These are phyloP conservation scores for Leucocoprinus sp. DNA, from an alignment of 768 basidiomycete genomes.

Conservation along the genomic window DNA sequence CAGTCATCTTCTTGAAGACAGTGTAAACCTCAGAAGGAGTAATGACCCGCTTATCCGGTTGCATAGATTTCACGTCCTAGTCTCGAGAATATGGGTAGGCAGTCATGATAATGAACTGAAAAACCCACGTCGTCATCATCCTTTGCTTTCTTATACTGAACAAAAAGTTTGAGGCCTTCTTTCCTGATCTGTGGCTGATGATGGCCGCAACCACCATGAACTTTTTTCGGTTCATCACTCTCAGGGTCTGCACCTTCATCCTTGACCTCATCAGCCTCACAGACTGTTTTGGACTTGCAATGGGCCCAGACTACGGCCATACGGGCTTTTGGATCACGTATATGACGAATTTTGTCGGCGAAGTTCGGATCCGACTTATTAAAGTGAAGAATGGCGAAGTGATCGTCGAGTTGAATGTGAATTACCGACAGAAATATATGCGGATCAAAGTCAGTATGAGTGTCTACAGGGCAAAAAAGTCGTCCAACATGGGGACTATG, in stretches of 20 bases:
- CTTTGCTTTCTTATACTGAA: slow-evolving; percentile 91
- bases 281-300: slow-evolving; percentile 83
- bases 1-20: slow-evolving; percentile 92
- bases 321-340: slow-evolving; percentile 78
- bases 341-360: slow-evolving; percentile 80
- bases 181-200: slow-evolving; percentile 84
- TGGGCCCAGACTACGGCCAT: slow-evolving; percentile 81
- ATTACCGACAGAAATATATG: slow-evolving; percentile 37
- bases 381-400: slow-evolving; percentile 18
- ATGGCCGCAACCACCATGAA: slow-evolving; percentile 97
- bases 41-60: slow-evolving; percentile 77
- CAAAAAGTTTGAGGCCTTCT: slow-evolving; percentile 91
- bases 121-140: slow-evolving; percentile 86
- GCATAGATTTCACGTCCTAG: slow-evolving; percentile 75
- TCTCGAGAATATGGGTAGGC: slow-evolving; percentile 14
- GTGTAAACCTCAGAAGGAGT: slow-evolving; percentile 87
- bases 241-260: slow-evolving; percentile 73
- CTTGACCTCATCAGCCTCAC: slow-evolving; percentile 84
- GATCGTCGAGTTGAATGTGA: slow-evolving; percentile 17
- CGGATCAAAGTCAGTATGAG: slow-evolving; percentile 59
- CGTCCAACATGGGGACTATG: slow-evolving; percentile 18
- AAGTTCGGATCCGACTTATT: slow-evolving; percentile 78
- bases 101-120: neutral
- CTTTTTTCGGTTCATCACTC: slow-evolving; percentile 70
- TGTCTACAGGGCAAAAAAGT: slow-evolving; percentile 25